Evolutionary conservation across 352 stramenopile genomes (phyloP).

Genomic region (Phytophthora agathidicida): DNA sequence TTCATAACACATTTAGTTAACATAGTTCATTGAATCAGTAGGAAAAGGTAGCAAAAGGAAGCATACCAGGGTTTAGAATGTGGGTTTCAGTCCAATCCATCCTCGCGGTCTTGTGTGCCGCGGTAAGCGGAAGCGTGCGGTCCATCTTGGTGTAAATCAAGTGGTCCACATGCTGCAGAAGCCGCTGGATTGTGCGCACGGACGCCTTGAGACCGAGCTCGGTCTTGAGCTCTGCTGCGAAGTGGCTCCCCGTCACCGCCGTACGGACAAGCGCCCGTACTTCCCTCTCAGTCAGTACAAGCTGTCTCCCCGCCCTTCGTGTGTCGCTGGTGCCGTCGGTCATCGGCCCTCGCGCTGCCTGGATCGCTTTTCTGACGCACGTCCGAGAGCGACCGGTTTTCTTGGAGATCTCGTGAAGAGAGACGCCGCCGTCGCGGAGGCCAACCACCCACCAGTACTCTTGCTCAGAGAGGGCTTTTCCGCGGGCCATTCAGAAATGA

Average conservation of each 20-base stretch:
- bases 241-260: neutral
- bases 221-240: neutral
- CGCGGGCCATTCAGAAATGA: neutral
- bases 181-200: no score
- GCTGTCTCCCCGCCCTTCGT: neutral
- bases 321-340: neutral
- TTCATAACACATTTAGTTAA: no score
- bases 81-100: no score
- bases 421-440: neutral
- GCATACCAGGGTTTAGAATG: no score
- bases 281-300: neutral
- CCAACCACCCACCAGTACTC: neutral
- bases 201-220: no score
- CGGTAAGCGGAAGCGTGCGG: no score
- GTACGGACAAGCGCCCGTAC: neutral
- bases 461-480: neutral
- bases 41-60: no score
- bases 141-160: no score
- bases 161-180: no score
- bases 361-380: neutral
- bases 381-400: neutral
- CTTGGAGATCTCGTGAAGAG: neutral
- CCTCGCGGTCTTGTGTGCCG: no score
- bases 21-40: no score
- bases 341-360: neutral